phyloP scores from a whole-genome alignment of 768 basidiomycete genomes.

The Termitomyces sp. region DNA sequence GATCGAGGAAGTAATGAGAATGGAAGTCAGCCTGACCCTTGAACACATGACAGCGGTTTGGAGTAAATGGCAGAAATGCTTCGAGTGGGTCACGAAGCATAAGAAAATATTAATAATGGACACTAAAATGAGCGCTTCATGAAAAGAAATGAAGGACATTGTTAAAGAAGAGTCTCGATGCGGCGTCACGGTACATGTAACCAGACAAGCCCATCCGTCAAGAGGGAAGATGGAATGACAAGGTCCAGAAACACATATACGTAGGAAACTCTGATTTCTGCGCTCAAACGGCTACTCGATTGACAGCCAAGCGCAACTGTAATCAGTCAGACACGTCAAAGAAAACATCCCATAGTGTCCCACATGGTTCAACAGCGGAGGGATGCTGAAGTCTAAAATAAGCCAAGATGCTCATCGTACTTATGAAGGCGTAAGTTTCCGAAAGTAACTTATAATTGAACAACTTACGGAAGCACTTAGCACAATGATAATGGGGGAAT shows the following conservation, averaged over 20 bases:
- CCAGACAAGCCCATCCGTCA: neutral
- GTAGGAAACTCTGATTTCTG: neutral
- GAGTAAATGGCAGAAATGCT: neutral
- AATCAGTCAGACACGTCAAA: neutral
- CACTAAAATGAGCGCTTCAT: neutral
- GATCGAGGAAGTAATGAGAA: neutral
- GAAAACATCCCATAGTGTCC: neutral
- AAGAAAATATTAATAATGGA: neutral
- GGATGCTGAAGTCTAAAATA: neutral
- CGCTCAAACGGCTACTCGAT: neutral
- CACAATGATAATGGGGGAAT: neutral
- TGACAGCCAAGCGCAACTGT: neutral
- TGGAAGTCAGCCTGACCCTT: neutral
- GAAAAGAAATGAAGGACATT: neutral
- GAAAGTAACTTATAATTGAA: neutral
- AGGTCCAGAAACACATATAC: neutral
- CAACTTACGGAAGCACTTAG: neutral
- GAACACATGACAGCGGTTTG: neutral
- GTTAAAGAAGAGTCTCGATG: neutral
- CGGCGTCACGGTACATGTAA: neutral
- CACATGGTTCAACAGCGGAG: neutral
- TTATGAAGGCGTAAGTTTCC: neutral
- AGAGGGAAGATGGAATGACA: neutral
- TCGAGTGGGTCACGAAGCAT: conserved; percentile 1
- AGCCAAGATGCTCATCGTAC: neutral